Percentiles rank a stretch among this genome's conserved stretches.
Evolutionary conservation across 495 filamentous ascomycete species (phyloP).

Genomic region (Podospora didyma): DNA sequence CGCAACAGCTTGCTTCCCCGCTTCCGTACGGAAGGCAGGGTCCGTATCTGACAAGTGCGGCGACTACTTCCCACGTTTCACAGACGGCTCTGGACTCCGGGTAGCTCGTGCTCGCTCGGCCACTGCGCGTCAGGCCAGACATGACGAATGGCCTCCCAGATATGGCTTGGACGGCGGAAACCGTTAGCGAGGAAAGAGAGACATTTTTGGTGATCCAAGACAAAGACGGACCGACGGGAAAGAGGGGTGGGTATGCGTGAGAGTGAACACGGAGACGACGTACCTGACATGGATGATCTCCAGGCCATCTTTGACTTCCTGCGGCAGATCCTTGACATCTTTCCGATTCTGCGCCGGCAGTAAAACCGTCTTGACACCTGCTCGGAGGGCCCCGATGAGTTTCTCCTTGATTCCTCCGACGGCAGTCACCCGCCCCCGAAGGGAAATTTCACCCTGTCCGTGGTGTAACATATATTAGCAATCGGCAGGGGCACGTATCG

Average conservation of each 20-base stretch:
- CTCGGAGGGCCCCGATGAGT: constrained; percentile 87
- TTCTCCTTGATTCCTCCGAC: constrained; percentile 99
- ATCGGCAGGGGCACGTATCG: constrained; percentile 15
- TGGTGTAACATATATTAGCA: constrained; percentile 18
- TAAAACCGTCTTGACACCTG: constrained; percentile 91
- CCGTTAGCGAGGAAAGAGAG: background rate
- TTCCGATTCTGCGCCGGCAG: constrained; percentile 86
- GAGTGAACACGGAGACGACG: constrained; percentile 22
- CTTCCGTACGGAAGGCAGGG: background rate
- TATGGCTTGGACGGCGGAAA: constrained; percentile 51
- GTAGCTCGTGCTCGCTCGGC: constrained; percentile 61
- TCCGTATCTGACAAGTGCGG: background rate
- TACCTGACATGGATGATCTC: constrained; percentile 87
- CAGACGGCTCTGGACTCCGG: constrained; percentile 30
- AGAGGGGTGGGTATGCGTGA: background rate
- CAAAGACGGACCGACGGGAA: background rate
- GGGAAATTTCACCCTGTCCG: constrained; percentile 72
- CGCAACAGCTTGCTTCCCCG: background rate
- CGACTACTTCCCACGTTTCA: constrained; percentile 6
- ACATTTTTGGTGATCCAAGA: background rate
- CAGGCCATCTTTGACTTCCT: constrained; percentile 83
- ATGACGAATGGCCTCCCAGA: constrained; percentile 80
- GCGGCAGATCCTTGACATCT: constrained; percentile 86
- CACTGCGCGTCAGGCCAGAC: constrained; percentile 84
- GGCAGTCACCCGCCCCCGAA: constrained; percentile 80